Base-by-base conservation (phyloP, 1,284 basidiomycete genomes). In the Irpex sp. region DNA sequence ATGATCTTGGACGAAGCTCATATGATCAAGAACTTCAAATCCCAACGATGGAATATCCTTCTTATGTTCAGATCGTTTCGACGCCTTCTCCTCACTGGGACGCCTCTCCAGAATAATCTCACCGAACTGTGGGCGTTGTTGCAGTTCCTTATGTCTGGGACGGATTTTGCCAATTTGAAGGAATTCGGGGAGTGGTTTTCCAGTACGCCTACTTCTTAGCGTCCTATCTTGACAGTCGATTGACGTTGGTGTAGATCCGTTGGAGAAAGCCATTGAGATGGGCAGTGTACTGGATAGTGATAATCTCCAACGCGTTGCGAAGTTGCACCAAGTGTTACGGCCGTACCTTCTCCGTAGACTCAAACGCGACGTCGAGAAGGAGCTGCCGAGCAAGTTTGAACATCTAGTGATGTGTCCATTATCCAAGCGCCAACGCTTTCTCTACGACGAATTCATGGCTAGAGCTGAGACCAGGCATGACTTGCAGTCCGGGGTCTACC, bases 391-490 rank as follows among this genome's bases (percentile, higher is more conserved):
- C 78, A 99, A 99, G 75, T 95, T 88, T 73, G 97, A 98, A 69
- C 96, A 98, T 73, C 87, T 98, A 61, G 87, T 97, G 44, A 85
- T 95, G 57, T 98, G 96, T 71, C 89, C 92, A 1, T 80, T 99
- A 5, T 97, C 96, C 38, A 98, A 97, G 74, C 87, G 97, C 1
- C 97, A 99, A 71, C 91, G 96, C 5, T 97, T 94, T 75, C 84
- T 99, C 6, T 99, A 99, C 77, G 97, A 99, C 81, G 97, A 98
- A 75, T 98, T 98, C 79, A 98, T 99, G 96, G 85, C 91, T 4
- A 86, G 97, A 34, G 88, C 93, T 0, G 89, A 94, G 65, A 98
- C 97, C 1, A 85, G 87, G 49, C 89, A 93, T 69, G 93, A 93
- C 13, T 82, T 98, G 57, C 83, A 90, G 15, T 94, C 93, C 4